Evolutionary conservation across 208 protist species (phyloP).

Genomic region (Acanthamoeba culbertsoni): DNA sequence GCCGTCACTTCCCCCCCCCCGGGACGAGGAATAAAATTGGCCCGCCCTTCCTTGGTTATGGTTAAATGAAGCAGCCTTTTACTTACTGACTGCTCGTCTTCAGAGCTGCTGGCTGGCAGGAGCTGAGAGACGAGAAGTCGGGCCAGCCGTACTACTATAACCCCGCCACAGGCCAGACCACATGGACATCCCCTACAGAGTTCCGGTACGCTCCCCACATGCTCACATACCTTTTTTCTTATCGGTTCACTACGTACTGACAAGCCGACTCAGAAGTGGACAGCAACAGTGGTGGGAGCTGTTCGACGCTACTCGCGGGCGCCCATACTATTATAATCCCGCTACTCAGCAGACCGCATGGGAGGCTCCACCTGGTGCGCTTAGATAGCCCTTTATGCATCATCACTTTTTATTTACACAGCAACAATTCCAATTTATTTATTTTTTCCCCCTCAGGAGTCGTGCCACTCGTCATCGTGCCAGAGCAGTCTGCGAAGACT

Average conservation of each 20-base stretch:
- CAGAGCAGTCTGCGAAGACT: neutral
- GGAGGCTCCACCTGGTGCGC: neutral
- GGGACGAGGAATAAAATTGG: too few relatives aligned
- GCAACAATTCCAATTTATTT: neutral
- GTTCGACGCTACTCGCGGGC: slow-evolving; percentile 9
- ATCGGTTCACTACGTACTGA: neutral
- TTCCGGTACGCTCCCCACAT: neutral
- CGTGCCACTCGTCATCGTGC: neutral
- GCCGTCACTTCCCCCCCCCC: too few relatives aligned
- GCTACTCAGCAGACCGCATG: slow-evolving; percentile 12
- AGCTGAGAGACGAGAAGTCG: neutral
- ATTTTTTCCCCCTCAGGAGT: neutral
- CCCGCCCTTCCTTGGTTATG: too few relatives aligned
- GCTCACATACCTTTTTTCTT: neutral
- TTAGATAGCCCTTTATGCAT: neutral
- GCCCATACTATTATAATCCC: slow-evolving; percentile 35
- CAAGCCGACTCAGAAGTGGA: neutral
- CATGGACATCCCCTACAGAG: neutral
- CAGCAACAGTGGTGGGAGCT: slow-evolving; percentile 40
- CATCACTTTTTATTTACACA: neutral
- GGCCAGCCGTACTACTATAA: neutral
- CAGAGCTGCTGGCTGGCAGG: neutral
- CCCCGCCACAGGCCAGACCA: neutral
- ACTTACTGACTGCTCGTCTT: neutral
- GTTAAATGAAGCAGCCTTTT: neutral